Evolutionary conservation across 441 rosid species (phyloP), one percentile per base, ranked within the genome.

Genomic region (Populus hybrid): DNA sequence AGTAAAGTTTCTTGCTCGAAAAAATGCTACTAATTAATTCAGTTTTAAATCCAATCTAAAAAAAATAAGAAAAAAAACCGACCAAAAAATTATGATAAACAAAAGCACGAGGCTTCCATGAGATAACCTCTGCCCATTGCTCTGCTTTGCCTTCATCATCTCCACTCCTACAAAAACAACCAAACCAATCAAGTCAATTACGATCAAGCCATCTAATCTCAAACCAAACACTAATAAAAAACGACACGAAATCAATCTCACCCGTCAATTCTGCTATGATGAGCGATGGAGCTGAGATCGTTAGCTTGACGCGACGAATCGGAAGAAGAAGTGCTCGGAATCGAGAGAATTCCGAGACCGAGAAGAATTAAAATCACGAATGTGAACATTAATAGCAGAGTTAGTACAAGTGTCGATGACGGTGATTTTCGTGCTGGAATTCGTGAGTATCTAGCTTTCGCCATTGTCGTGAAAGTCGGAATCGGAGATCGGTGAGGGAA

Each of bases 31-130:
- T 14, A 56, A 75, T 1, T 2, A n/a, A 68, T 40, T 7, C 11
- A 38, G 7, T 38, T 38, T 7, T 18, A 33, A 50, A 50, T 74
- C 56, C 28, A 38, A 28, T 21, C 31, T 2, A 16, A 38, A 64
- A 18, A n/a, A 20, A 20, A 18, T 9, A 69, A 53, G 38, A 24
- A 29, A 29, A 29, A 33, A 6, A 23, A 72, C 89, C 84, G 23
- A 94, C 98, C 94, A 94, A 81, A 76, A 94, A 94, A 83, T 93
- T 94, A 77, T 91, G 98, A 83, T 88, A 90, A 69, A 94, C 28
- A 78, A 86, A 85, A 72, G 97, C 97, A 68, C 95, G 85, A 82
- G 99, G 98, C 82, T 93, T 95, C 99, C 97, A 94, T 1, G 98
- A 94, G 84, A 94, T 86, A 33, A 93, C 86, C 81, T 94, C 97